Evolutionary conservation across 2,329 filamentous ascomycete genomes (phyloP).

Genomic region (Aspergillus chevalieri): DNA sequence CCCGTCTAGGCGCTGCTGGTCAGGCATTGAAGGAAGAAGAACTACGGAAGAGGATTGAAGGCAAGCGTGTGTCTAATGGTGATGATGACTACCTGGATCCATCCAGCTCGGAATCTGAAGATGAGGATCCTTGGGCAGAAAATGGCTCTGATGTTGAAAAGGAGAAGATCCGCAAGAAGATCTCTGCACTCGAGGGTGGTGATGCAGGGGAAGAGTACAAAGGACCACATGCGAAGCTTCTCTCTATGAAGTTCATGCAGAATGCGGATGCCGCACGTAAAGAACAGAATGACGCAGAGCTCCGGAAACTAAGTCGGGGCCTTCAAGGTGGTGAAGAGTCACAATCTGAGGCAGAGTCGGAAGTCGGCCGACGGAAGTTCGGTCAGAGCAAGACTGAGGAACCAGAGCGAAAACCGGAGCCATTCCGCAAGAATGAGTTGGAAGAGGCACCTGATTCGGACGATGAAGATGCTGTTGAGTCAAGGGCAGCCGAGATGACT

Average conservation of each 20-base stretch:
- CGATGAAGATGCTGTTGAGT: conserved; percentile 41
- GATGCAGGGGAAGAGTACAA: conserved; percentile 32
- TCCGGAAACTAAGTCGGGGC: conserved; percentile 64
- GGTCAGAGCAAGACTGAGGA: conserved; percentile 28
- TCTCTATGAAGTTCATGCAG: conserved; percentile 90
- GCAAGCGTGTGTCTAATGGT: conserved; percentile 58
- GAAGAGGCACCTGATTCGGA: conserved; percentile 55
- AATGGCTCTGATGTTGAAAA: conserved; percentile 32
- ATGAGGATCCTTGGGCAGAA: conserved; percentile 54
- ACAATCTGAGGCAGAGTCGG: conserved; percentile 44
- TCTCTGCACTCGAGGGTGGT: conserved; percentile 46
- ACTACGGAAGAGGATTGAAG: conserved; percentile 70
- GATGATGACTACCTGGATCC: conserved; percentile 48
- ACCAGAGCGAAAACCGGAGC: conserved; percentile 19
- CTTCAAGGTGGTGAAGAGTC: conserved; percentile 59
- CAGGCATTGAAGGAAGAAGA: conserved; percentile 80
- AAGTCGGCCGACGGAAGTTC: conserved; percentile 58
- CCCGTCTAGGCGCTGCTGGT: conserved; percentile 68
- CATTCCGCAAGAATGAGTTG: conserved; percentile 48
- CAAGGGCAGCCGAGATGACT: conserved; percentile 13
- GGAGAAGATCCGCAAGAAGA: conserved; percentile 34
- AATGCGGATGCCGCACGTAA: conserved; percentile 74
- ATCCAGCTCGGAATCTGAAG: conserved; percentile 58
- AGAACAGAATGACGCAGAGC: conserved; percentile 71
- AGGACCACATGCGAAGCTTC: conserved; percentile 59